Conservation (phyloP, 225 moss, liverwort and hornwort genomes). For the Physcomitrium patens region DNA sequence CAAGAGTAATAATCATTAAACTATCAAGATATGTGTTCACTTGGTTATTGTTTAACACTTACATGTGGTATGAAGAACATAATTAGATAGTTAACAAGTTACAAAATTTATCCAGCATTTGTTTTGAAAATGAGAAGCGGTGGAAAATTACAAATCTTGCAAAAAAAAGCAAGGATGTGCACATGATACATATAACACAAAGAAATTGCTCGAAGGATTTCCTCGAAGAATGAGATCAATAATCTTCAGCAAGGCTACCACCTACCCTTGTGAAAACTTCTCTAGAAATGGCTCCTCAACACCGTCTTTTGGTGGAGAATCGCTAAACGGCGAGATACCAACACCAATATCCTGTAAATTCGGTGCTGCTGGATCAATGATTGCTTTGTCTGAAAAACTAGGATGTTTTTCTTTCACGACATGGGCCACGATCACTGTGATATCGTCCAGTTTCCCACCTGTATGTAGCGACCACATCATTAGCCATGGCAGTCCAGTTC, state of each 20-base stretch:
- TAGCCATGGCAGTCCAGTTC: too few species aligned
- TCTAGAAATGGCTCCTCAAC: slow-evolving; percentile 40
- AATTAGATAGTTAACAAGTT: too few species aligned
- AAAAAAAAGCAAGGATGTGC: too few species aligned
- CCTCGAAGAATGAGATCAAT: slow-evolving; percentile 30
- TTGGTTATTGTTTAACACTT: too few species aligned
- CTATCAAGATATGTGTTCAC: too few species aligned
- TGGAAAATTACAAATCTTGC: too few species aligned
- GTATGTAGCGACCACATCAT: slow-evolving; percentile 23
- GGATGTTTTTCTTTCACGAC: slow-evolving; percentile 56
- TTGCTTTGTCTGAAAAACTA: slow-evolving; percentile 25
- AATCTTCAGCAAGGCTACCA: slow-evolving; percentile 40
- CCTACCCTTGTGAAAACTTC: slow-evolving; percentile 51
- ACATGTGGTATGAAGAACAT: too few species aligned
- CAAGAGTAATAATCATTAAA: too few species aligned
- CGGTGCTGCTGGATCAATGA: slow-evolving; percentile 19
- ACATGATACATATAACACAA: too few species aligned
- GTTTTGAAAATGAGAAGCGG: too few species aligned
- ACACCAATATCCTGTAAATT: slow-evolving; percentile 28
- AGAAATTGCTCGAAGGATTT: neutral
- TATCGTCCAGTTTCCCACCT: slow-evolving; percentile 97
- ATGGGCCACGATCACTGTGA: slow-evolving; percentile 88
- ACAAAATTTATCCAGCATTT: too few species aligned
- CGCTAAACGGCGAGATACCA: neutral
- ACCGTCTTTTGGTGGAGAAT: slow-evolving; percentile 22